A percentile compares a stretch with the other conserved stretches of the same genome.
phyloP scores from a whole-genome alignment of 1,284 basidiomycete genomes.

The Trichosporon sp. region DNA sequence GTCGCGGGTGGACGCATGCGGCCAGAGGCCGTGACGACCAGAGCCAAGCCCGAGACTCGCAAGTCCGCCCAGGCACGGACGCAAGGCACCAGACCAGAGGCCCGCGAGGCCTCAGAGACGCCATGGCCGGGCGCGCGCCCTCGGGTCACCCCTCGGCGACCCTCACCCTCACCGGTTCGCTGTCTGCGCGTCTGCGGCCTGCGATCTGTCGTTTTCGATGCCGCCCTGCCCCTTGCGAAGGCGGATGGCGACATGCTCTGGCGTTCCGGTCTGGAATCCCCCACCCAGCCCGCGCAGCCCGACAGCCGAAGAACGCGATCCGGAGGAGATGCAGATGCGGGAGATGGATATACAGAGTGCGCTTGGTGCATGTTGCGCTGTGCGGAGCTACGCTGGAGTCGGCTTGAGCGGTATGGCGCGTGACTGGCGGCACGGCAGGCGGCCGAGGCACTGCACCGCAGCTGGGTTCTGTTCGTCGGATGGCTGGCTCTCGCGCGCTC shows the following conservation, averaged over 20 bases:
- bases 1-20: not conserved
- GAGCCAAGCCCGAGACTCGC: not conserved
- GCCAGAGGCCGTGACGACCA: not conserved
- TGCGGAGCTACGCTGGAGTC: not conserved
- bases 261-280: not conserved
- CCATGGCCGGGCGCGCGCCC: not conserved
- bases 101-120: not conserved
- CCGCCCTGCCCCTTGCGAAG: not conserved
- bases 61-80: not conserved
- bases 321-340: not conserved
- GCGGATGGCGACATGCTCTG: not conserved
- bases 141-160: not conserved
- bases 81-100: not conserved
- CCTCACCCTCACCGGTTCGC: not conserved
- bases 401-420: not conserved
- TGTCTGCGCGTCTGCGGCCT: not conserved
- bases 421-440: not conserved
- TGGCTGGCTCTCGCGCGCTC: not conserved
- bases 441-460: not conserved
- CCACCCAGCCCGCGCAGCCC: not conserved
- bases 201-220: not conserved
- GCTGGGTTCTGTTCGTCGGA: not conserved
- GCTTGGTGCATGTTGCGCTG: not conserved
- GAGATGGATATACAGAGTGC: not conserved
- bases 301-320: not conserved